Evolutionary conservation across 371 early-diverging fungal genomes (phyloP).

Genomic region (Mucor irregularis): DNA sequence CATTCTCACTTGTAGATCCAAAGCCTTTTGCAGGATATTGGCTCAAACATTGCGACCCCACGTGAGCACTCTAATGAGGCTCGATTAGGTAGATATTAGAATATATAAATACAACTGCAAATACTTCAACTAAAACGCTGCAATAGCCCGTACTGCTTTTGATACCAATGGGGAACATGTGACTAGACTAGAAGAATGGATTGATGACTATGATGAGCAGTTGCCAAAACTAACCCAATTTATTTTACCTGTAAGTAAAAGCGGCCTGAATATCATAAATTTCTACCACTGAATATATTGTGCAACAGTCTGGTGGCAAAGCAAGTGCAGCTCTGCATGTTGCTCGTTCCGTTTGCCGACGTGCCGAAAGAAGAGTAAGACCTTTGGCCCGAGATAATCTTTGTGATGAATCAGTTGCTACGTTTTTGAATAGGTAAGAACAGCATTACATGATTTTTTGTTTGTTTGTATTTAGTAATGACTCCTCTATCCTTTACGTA

Average conservation of each 20-base stretch:
- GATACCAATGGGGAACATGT: conserved; percentile 66
- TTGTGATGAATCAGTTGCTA: conserved; percentile 65
- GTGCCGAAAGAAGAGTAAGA: conserved; percentile 84
- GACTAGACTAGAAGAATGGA: conserved; percentile 79
- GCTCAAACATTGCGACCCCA: conserved; percentile 92
- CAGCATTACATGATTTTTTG: background rate
- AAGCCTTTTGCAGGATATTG: conserved; percentile 87
- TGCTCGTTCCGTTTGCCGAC: conserved; percentile 77
- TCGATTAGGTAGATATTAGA: conserved; percentile 45
- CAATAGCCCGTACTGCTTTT: conserved; percentile 69
- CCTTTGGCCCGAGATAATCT: conserved; percentile 66
- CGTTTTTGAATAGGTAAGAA: conserved; percentile 72
- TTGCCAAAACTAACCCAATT: conserved; percentile 84
- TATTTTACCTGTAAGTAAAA: conserved; percentile 78
- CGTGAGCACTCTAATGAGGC: conserved; percentile 56
- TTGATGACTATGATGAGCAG: conserved; percentile 74
- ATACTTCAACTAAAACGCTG: background rate
- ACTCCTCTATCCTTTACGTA: conserved; percentile 13
- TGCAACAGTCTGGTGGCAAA: conserved; percentile 70
- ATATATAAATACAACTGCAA: background rate
- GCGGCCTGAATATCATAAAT: background rate
- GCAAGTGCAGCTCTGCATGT: conserved; percentile 72
- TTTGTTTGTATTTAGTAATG: conserved; percentile 5
- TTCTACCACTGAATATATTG: background rate
- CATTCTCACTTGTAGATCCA: conserved; percentile 62